Evolutionary conservation across 1,139 yeast genomes (phyloP).

Genomic region (Casaregolazyma suthepensis): DNA sequence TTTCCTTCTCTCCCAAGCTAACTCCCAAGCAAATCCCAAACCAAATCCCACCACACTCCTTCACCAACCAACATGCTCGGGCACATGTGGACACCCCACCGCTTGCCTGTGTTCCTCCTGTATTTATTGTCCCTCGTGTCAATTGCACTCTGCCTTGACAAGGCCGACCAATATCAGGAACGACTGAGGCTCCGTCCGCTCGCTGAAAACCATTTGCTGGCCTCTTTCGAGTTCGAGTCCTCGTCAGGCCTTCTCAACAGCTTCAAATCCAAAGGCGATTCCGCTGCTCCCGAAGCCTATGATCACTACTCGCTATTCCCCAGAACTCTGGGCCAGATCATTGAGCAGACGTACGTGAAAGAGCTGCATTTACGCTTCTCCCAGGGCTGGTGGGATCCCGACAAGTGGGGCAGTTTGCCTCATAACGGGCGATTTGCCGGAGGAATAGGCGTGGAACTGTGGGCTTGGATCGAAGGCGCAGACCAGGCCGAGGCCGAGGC

Average conservation of each 20-base stretch:
- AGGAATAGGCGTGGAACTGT: slow-evolving; percentile 92
- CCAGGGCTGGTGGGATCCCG: slow-evolving; percentile 95
- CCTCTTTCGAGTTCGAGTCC: slow-evolving; percentile 63
- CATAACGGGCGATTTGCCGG: slow-evolving; percentile 67
- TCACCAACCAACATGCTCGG: slow-evolving; percentile 1
- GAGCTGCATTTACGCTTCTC: slow-evolving; percentile 81
- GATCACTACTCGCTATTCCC: slow-evolving; percentile 76
- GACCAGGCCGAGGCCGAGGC: slow-evolving; percentile 46
- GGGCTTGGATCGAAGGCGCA: slow-evolving; percentile 76
- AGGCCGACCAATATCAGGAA: slow-evolving; percentile 43
- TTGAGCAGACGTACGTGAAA: slow-evolving; percentile 59
- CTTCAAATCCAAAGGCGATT: slow-evolving; percentile 22
- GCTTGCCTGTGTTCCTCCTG: not conserved
- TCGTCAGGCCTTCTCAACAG: slow-evolving; percentile 42
- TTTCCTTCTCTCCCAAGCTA: too few relatives aligned
- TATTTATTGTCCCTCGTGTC: not conserved
- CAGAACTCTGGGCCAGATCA: slow-evolving; percentile 68
- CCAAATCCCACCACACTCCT: slow-evolving; percentile 4
- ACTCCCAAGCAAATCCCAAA: not conserved
- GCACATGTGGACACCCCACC: not conserved
- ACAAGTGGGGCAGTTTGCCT: slow-evolving; percentile 82
- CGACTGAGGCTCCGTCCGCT: slow-evolving; percentile 57
- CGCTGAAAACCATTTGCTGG: slow-evolving; percentile 59
- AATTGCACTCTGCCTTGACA: not conserved
- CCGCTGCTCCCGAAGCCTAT: slow-evolving; percentile 23